These are phyloP conservation scores for Linum lewisii DNA, from an alignment of 345 rosid genomes.

Conservation along the genomic window DNA sequence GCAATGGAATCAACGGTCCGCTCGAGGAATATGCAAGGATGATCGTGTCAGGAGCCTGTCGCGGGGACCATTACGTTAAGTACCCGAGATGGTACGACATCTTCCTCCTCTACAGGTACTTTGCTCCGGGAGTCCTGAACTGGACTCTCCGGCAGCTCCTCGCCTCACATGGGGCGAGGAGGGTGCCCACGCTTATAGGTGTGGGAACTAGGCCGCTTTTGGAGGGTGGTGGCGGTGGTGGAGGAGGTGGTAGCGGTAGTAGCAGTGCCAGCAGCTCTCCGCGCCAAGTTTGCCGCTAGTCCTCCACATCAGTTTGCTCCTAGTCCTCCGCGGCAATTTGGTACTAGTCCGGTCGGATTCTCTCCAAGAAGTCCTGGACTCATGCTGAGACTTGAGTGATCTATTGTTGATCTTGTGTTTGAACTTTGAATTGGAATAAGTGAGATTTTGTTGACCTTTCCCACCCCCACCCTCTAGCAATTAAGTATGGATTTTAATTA, in stretches of 20 bases:
- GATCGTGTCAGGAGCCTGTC: constrained; percentile 74
- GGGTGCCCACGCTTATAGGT: constrained; percentile 36
- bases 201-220: constrained; percentile 15
- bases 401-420: background rate
- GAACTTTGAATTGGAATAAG: background rate
- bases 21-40: constrained; percentile 62
- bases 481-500: too few relatives aligned
- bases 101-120: constrained; percentile 59
- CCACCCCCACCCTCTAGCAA: too few relatives aligned
- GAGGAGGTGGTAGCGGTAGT: background rate
- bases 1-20: constrained; percentile 40
- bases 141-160: constrained; percentile 62
- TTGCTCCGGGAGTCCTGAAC: constrained; percentile 53
- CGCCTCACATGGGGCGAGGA: constrained; percentile 38
- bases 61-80: constrained; percentile 65
- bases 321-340: constrained; percentile 29
- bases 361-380: constrained; percentile 4
- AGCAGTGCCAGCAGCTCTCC: background rate
- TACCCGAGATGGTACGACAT: constrained; percentile 77
- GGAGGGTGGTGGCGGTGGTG: constrained; percentile 21
- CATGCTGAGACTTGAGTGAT: constrained; percentile 15
- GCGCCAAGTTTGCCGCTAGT: too few relatives aligned
- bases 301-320: too few relatives aligned
- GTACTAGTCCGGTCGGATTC: constrained; percentile 11
- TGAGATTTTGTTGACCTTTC: background rate